These are phyloP conservation scores for Acanthamoeba culbertsoni DNA, from an alignment of 208 protist genomes.

Conservation along the genomic window DNA sequence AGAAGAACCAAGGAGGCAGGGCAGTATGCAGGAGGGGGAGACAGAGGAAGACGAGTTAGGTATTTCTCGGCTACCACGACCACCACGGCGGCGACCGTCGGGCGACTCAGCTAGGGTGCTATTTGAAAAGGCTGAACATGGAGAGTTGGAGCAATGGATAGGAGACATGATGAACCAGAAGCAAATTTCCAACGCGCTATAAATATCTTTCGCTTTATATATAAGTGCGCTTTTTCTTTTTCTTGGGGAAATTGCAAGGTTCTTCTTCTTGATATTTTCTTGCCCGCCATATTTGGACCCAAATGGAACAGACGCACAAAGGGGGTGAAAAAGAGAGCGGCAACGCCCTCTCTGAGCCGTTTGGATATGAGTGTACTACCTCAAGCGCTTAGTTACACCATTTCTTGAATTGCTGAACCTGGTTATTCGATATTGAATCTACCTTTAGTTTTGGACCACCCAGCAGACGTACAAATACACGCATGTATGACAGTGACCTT, in stretches of 20 bases:
- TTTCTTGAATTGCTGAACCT: neutral
- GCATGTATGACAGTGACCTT: neutral
- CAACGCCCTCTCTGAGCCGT: neutral
- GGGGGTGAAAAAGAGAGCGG: constrained; percentile 37
- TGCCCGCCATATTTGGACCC: neutral
- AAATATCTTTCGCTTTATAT: neutral
- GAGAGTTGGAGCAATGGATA: neutral
- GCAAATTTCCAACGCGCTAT: neutral
- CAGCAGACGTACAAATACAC: constrained; percentile 58
- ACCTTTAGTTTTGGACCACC: constrained; percentile 47
- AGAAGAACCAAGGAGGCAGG: too few relatives aligned
- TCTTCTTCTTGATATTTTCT: neutral
- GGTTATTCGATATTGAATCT: neutral
- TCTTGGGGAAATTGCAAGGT: neutral
- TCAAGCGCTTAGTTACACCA: neutral
- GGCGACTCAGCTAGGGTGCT: neutral
- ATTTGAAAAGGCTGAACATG: neutral
- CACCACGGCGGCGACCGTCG: neutral
- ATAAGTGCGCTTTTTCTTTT: neutral
- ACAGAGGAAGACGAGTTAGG: neutral
- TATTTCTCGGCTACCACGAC: neutral
- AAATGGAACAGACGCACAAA: neutral
- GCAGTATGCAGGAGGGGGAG: too few relatives aligned
- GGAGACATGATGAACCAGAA: neutral
- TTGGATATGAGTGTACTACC: constrained; percentile 6